Evolutionary conservation across 371 early-diverging fungal species (phyloP).

Genomic region (Apophysomyces variabilis): DNA sequence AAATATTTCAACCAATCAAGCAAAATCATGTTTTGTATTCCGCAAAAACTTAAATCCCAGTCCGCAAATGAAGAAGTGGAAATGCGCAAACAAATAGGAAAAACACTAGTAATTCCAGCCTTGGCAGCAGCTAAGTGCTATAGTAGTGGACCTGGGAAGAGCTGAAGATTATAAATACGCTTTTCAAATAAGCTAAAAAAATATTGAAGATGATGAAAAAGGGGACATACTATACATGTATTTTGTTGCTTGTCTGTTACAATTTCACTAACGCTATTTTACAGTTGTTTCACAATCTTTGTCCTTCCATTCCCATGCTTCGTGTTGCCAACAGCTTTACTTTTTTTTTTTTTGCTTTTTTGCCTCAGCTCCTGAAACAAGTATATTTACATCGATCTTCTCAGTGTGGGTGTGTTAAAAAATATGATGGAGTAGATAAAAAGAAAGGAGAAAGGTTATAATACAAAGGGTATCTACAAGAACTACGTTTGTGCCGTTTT

Average conservation of each 20-base stretch:
- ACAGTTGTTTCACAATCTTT: not conserved
- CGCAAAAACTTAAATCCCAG: too few species aligned
- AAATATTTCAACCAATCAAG: too few species aligned
- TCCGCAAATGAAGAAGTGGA: too few species aligned
- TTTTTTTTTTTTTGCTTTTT: not conserved
- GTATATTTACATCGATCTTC: slow-evolving; percentile 2
- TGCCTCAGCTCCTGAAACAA: not conserved
- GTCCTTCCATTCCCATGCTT: not conserved
- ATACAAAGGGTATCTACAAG: slow-evolving; percentile 6
- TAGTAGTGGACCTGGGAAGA: too few species aligned
- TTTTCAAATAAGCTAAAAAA: too few species aligned
- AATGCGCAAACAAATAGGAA: too few species aligned
- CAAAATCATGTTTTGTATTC: too few species aligned
- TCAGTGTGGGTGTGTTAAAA: not conserved
- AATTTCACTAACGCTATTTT: not conserved
- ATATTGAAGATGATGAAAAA: too few species aligned
- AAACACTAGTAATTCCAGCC: too few species aligned
- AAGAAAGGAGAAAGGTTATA: not conserved
- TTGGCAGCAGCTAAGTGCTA: too few species aligned
- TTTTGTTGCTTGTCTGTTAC: too few species aligned
- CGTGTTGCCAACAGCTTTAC: not conserved
- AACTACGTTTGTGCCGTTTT: slow-evolving; percentile 1
- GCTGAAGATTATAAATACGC: too few species aligned
- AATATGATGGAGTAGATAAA: not conserved
- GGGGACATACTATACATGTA: not conserved